A percentile compares a stretch with the other conserved stretches of the same genome.
Evolutionary conservation across 148 eudicot species (phyloP).

Genomic region (Chenopodium berlandieri): DNA sequence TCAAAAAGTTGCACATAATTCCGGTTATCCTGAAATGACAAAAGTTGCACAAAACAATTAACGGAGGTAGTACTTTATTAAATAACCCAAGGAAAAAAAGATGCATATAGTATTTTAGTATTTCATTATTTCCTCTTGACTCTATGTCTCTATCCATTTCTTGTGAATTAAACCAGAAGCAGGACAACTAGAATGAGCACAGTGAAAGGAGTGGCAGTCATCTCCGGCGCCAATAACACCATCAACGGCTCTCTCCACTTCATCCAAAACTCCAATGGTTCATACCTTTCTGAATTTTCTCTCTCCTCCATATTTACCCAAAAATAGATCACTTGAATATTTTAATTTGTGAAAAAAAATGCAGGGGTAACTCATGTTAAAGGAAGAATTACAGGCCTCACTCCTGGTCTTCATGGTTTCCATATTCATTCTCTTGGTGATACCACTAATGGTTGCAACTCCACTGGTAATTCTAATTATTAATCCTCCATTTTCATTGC

Average conservation of each 20-base stretch:
- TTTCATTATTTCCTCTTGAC: no score
- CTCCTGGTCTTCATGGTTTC: constrained; percentile 85
- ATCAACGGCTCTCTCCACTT: constrained; percentile 66
- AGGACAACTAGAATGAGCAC: constrained; percentile 8
- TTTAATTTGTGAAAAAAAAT: background rate
- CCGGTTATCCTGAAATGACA: no score
- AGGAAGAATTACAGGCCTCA: constrained; percentile 66
- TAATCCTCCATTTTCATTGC: background rate
- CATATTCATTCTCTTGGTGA: constrained; percentile 93
- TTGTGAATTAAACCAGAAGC: background rate
- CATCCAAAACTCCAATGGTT: constrained; percentile 54
- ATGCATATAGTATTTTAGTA: no score
- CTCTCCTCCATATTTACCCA: background rate
- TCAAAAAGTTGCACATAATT: no score
- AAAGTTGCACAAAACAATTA: no score
- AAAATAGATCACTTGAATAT: background rate
- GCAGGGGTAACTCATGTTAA: constrained; percentile 58
- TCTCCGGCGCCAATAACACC: constrained; percentile 49
- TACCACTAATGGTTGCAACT: constrained; percentile 89
- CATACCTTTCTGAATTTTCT: constrained; percentile 12
- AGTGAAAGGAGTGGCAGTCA: constrained; percentile 77
- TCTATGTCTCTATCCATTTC: background rate
- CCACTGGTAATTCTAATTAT: constrained; percentile 53
- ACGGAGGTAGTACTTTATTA: no score
- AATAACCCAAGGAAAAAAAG: no score